Percentiles rank a stretch among this genome's conserved stretches.
phyloP scores from a whole-genome alignment of 306 rosid species.

The Alnus glutinosa region DNA sequence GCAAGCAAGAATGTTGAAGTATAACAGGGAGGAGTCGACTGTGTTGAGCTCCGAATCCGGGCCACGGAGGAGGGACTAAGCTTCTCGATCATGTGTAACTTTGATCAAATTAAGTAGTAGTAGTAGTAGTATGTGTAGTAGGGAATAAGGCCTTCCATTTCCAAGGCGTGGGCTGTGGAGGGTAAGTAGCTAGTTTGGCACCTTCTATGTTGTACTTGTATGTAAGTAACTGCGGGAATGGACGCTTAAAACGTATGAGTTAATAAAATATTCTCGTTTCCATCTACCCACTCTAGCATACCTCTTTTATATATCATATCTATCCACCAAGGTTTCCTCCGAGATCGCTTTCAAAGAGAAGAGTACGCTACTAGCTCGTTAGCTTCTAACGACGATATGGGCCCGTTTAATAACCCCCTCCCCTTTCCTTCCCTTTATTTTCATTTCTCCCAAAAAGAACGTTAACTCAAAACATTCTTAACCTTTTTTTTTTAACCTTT shows the following conservation, averaged over 20 bases:
- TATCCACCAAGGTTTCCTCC: no score
- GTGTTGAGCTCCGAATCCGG: slow-evolving; percentile 27
- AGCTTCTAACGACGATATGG: no score
- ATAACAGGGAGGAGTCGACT: slow-evolving; percentile 20
- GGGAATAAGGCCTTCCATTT: slow-evolving; percentile 6
- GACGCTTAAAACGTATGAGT: neutral
- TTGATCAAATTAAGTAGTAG: neutral
- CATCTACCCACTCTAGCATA: no score
- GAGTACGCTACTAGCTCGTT: no score
- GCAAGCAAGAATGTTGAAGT: slow-evolving; percentile 30
- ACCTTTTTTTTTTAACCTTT: no score
- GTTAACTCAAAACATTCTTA: no score
- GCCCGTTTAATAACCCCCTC: no score
- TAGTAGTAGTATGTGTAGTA: neutral
- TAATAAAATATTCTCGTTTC: neutral
- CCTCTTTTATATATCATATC: no score
- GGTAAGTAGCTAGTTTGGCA: neutral
- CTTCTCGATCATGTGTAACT: neutral
- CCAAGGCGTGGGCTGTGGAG: neutral
- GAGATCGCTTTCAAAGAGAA: no score
- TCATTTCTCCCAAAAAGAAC: no score
- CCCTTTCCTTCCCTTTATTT: no score
- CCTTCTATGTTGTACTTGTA: neutral
- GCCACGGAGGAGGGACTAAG: slow-evolving; percentile 3
- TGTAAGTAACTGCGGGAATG: slow-evolving; percentile 5